Conservation (phyloP, 352 stramenopile genomes). For the Phytophthora podocarpi region DNA sequence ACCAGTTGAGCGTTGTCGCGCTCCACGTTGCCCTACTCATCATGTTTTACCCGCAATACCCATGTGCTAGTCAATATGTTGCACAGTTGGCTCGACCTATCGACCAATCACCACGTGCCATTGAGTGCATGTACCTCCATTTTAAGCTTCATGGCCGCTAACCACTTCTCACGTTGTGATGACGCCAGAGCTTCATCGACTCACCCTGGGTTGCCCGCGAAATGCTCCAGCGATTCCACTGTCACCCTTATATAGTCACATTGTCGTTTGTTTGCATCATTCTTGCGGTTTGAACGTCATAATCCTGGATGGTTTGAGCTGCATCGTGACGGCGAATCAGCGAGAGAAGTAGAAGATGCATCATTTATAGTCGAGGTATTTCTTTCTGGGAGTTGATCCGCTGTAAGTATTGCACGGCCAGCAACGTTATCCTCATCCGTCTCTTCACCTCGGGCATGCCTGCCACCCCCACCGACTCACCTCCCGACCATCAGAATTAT, state of each 20-base stretch:
- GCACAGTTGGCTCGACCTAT: background rate
- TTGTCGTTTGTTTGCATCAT: background rate
- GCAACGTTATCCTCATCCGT: background rate
- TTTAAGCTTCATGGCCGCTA: background rate
- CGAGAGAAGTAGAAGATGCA: no score
- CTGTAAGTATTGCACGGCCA: background rate
- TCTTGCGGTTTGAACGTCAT: background rate
- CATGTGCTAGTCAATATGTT: background rate
- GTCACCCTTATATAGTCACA: constrained; percentile 1
- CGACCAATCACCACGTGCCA: background rate
- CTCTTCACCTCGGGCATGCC: no score
- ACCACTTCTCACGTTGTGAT: background rate
- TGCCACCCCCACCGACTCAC: background rate
- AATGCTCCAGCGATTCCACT: background rate
- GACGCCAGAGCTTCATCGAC: constrained; percentile 1
- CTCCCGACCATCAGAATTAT: no score
- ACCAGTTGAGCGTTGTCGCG: no score
- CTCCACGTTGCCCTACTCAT: no score
- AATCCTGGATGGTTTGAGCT: background rate
- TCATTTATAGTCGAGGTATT: no score
- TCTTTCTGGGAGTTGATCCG: background rate
- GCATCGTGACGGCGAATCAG: background rate
- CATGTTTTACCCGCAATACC: background rate
- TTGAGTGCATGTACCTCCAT: background rate
- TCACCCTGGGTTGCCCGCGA: background rate